Evolutionary conservation across 2,329 filamentous ascomycete genomes (phyloP).

Genomic region (Hyphodiscus sp.): DNA sequence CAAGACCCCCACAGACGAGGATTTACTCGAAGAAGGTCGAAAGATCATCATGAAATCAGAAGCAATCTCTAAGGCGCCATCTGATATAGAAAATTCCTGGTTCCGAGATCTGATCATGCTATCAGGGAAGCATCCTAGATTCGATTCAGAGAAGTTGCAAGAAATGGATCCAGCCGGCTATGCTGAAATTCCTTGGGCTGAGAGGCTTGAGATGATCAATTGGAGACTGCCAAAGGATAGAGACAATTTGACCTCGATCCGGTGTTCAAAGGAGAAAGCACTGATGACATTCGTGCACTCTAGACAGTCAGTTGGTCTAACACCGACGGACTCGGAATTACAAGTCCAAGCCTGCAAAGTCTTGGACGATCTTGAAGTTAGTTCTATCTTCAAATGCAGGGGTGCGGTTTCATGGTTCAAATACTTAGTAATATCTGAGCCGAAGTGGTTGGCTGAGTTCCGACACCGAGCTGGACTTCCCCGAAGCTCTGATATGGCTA

Average conservation of each 20-base stretch:
- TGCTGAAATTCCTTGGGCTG: neutral
- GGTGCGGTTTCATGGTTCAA: conserved; percentile 46
- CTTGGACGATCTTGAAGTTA: conserved; percentile 48
- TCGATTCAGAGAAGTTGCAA: neutral
- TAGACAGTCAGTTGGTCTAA: conserved; percentile 42
- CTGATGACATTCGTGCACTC: conserved; percentile 21
- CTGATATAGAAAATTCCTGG: conserved; percentile 41
- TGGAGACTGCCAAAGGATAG: conserved; percentile 2
- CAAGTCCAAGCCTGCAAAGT: conserved; percentile 54
- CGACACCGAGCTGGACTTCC: conserved; percentile 51
- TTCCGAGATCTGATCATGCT: conserved; percentile 53
- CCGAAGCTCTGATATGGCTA: conserved; percentile 47
- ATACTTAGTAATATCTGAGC: conserved; percentile 43
- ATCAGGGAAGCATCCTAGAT: conserved; percentile 26
- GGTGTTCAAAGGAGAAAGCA: conserved; percentile 20
- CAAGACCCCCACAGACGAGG: conserved; percentile 40
- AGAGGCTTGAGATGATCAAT: conserved; percentile 10
- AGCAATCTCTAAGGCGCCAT: conserved; percentile 33
- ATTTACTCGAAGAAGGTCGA: conserved; percentile 52
- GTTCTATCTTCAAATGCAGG: conserved; percentile 21
- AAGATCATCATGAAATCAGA: conserved; percentile 51
- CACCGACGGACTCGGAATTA: conserved; percentile 52
- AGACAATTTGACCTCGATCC: conserved; percentile 11
- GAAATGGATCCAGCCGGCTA: neutral
- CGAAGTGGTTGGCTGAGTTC: conserved; percentile 50